Evolutionary conservation across 495 filamentous ascomycete species (phyloP).

Genomic region (Podospora pseudoanserina): DNA sequence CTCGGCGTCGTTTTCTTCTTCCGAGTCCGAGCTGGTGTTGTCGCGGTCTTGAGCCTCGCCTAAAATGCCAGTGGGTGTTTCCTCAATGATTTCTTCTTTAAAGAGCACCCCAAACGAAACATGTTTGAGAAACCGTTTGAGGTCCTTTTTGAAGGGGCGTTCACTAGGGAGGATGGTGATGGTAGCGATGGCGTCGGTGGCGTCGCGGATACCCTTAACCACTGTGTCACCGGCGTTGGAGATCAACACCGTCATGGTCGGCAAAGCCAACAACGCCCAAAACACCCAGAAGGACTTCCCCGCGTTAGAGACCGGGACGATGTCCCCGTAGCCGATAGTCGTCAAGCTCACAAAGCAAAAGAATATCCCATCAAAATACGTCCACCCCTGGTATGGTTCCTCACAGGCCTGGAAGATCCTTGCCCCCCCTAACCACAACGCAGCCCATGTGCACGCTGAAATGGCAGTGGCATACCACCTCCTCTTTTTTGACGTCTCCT

Average conservation of each 20-base stretch:
- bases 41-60: constrained; percentile 32
- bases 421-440: constrained; percentile 77
- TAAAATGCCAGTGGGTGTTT: constrained; percentile 41
- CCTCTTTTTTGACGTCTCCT: constrained; percentile 56
- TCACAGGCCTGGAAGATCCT: constrained; percentile 59
- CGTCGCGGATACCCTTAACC: constrained; percentile 63
- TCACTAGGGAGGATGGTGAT: constrained; percentile 76
- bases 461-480: constrained; percentile 65
- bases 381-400: constrained; percentile 54
- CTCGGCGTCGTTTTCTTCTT: constrained; percentile 17
- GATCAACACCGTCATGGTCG: constrained; percentile 79
- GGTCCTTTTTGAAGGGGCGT: constrained; percentile 41
- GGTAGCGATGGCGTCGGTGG: constrained; percentile 65
- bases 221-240: constrained; percentile 79
- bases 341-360: constrained; percentile 75
- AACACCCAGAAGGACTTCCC: constrained; percentile 83
- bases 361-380: constrained; percentile 77
- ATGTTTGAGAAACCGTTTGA: constrained; percentile 34
- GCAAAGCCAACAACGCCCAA: constrained; percentile 82
- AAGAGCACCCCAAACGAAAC: constrained; percentile 41
- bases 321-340: constrained; percentile 85
- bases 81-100: constrained; percentile 28
- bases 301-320: constrained; percentile 63
- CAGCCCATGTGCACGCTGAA: constrained; percentile 61
- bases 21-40: constrained; percentile 22